Evolutionary conservation across 164 flowering plant species (phyloP), one percentile per base, ranked within the genome.

Genomic region (Aristolochia fimbriata): DNA sequence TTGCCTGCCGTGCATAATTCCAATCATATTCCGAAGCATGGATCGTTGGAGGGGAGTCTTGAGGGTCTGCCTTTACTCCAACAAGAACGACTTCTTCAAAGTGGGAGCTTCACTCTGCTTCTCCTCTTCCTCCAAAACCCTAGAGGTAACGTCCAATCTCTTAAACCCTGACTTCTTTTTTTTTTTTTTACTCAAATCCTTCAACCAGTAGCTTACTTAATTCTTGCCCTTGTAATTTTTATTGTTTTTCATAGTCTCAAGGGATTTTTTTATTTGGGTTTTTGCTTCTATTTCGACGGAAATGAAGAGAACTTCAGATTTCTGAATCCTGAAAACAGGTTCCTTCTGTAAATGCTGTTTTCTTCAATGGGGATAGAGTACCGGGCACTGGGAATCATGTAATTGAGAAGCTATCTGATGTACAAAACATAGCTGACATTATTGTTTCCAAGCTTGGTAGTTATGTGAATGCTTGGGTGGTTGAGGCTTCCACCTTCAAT

Each of bases 281-380:
- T 20, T 13, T 49, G 52, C 1, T 49, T 20, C 52, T 49, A 0
- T 49, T 49, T 17, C 16, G 3, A 49, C 19, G 43, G 43, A 3
- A 37, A 7, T 37, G 52, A 46, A 15, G 15, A 8, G 30, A 14
- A 6, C 33, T 46, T 20, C 47, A 20, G 1, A 15, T 2, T 48
- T 60, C 16, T 10, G 23, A 11, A 19, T 50, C 10, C 19, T 59
- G 17, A 54, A 24, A 46, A 12, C 77, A 92, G 96, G 80, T 80
- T 4, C 98, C 96, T 68, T 74, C 81, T 58, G 78, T 77, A 23
- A 87, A 92, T 70, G 96, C 81, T 31, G 80, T 89, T 27, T 87
- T 92, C 76, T 87, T 89, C 70, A 72, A 61, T 70, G 98, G 98
- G 30, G 98, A 92, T 73, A 73, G 82, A 61, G 86, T 87, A 23